Percentiles rank a stretch among this genome's conserved stretches.
Conservation (phyloP, 441 rosid species). For the Breynia disticha region DNA sequence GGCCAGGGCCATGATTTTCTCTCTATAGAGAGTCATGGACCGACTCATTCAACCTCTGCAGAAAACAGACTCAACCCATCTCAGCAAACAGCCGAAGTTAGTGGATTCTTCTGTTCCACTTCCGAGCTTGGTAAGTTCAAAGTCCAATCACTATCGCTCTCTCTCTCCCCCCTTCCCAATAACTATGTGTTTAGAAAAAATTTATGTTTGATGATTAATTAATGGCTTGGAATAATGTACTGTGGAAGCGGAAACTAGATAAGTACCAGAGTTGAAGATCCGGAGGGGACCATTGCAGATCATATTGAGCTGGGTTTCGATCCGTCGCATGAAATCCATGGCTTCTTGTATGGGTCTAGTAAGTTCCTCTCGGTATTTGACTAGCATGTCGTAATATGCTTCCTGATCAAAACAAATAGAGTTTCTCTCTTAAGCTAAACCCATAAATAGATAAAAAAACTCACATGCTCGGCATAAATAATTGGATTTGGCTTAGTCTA, state of each 20-base stretch:
- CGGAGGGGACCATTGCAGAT: conserved; percentile 59
- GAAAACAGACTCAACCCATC: conserved; percentile 2
- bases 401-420: conserved; percentile 37
- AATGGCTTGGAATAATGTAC: too few relatives aligned
- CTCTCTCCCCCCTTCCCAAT: background rate
- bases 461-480: background rate
- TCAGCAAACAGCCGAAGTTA: conserved; percentile 14
- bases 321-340: conserved; percentile 92
- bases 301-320: conserved; percentile 85
- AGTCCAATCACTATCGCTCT: background rate
- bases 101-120: conserved; percentile 15
- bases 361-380: conserved; percentile 86
- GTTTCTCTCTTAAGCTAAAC: background rate
- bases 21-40: conserved; percentile 3
- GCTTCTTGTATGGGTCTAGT: conserved; percentile 91
- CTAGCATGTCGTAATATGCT: conserved; percentile 88
- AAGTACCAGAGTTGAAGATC: conserved; percentile 63
- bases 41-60: conserved; percentile 10
- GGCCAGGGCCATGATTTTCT: conserved; percentile 1
- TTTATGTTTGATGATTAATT: too few relatives aligned
- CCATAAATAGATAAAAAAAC: background rate
- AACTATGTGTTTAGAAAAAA: background rate
- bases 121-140: conserved; percentile 7
- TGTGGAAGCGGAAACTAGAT: background rate
- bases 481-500: background rate